Evolutionary conservation across 805 yeast genomes (phyloP), one percentile per base, ranked within the genome.

Genomic region (Ogataea degrootiae): DNA sequence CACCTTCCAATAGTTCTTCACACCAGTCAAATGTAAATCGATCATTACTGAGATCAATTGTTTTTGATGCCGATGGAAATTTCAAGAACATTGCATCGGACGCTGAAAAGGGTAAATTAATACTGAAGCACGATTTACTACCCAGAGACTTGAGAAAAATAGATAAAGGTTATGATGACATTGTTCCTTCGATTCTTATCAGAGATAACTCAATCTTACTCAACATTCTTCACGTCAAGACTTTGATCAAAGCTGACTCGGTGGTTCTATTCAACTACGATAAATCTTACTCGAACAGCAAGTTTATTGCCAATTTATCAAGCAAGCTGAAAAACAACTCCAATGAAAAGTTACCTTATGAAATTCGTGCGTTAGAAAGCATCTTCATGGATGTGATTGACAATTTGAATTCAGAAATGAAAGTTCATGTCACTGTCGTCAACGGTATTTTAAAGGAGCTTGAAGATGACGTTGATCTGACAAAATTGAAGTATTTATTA

Each of bases 331-430:
- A 65, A 29, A 59, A 67, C 6, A 61, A 57, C 7, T 61, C 65
- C 4, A 66, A 66, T 58, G 65, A 63, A 15, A 56, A 66, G 2
- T 69, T 89, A 17, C 92, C 96, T 0, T 94, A 90, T 65, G 99
- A 94, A 61, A 83, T 91, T 60, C 72, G 96, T 42, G 99, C 97
- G 0, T 62, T 94, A 37, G 99, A 94, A 60, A 82, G 95, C 0
- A 85, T 94, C 8, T 76, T 94, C 52, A 81, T 88, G 31, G 83
- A 87, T 44, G 96, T 88, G 2, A 76, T 89, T 36, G 75, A 86
- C 1, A 86, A 89, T 50, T 69, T 94, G 42, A 83, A 84, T 41
- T 83, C 91, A 1, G 99, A 94, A 61, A 82, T 91, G 86, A 85
- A 84, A 56, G 89, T 87, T 6, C 94, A 88, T 55, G 77, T 82